phyloP scores from a whole-genome alignment of 2,329 filamentous ascomycete species.

The Fusarium mangiferae region DNA sequence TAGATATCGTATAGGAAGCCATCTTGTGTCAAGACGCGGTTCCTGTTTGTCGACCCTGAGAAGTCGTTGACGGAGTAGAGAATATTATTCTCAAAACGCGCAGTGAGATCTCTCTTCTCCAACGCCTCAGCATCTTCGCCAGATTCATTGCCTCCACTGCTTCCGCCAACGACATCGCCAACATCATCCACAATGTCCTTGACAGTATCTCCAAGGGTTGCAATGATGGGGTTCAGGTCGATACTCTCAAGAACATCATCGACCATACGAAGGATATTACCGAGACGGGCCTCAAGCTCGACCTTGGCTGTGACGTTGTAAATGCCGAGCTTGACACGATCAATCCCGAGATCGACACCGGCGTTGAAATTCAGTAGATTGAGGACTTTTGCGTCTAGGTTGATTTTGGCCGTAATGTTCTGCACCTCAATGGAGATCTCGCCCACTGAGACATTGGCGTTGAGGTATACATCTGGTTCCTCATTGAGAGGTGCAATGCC shows the following conservation, averaged over 20 bases:
- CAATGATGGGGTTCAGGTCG: conserved; percentile 19
- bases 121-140: neutral
- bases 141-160: neutral
- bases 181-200: conserved; percentile 9
- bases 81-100: conserved; percentile 21
- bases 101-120: conserved; percentile 17
- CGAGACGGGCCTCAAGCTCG: conserved; percentile 21
- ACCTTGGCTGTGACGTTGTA: conserved; percentile 29
- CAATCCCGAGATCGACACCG: conserved; percentile 24
- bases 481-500: conserved; percentile 11
- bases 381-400: conserved; percentile 25
- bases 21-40: conserved; percentile 23
- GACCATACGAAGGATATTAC: conserved; percentile 24
- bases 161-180: conserved; percentile 1
- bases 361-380: conserved; percentile 26
- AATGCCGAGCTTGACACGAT: conserved; percentile 24
- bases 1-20: conserved; percentile 24
- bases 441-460: conserved; percentile 16
- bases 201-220: conserved; percentile 12
- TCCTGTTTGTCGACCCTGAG: conserved; percentile 21
- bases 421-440: conserved; percentile 23
- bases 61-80: conserved; percentile 30
- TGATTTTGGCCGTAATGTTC: conserved; percentile 28
- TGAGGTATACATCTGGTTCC: conserved; percentile 25
- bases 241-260: conserved; percentile 27